Base-by-base conservation (phyloP, 441 rosid genomes). In the Melastoma candidum region DNA sequence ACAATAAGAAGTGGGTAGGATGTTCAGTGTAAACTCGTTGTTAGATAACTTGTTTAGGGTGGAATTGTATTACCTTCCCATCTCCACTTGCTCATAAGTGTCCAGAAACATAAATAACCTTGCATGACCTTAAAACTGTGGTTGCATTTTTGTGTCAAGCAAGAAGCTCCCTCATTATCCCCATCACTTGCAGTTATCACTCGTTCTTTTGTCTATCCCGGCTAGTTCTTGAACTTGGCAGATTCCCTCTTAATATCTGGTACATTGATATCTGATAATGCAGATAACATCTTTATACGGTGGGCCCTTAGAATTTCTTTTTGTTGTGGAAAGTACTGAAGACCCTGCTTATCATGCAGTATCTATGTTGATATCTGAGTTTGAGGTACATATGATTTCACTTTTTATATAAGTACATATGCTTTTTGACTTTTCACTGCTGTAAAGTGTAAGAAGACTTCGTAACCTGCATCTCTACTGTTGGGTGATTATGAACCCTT, bases 221-320 rank as follows among this genome's bases (percentile, higher is more conserved):
- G n/a, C 24, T 29, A 14, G 44, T 52, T 52, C 56, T 32, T 52
- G 56, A 44, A 52, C 8, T 11, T 51, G n/a, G 29, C 43, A 13
- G 46, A 12, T 39, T 52, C 32, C 56, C 29, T 52, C 56, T 44
- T 44, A 29, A 13, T 6, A 36, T 39, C 25, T 22, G 41, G 41
- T 3, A 4, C 41, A 36, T 36, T 36, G 41, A 2, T 36, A 36
- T 36, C 8, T 36, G 41, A 36, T 36, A 52, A 14, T 52, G 72
- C 81, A 86, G 92, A 76, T 86, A 58, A 83, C 85, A 53, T 83
- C 92, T 56, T 92, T 86, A 27, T 86, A 86, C 61, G 95, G 95
- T 11, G 95, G 95, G 60, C 92, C 89, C 57, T 26, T 86, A 47
- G 95, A 86, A 58, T 86, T 83, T 72, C 66, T 78, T 59, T 86